phyloP scores from a whole-genome alignment of 2,329 filamentous ascomycete species.

The Elsinoe australis region DNA sequence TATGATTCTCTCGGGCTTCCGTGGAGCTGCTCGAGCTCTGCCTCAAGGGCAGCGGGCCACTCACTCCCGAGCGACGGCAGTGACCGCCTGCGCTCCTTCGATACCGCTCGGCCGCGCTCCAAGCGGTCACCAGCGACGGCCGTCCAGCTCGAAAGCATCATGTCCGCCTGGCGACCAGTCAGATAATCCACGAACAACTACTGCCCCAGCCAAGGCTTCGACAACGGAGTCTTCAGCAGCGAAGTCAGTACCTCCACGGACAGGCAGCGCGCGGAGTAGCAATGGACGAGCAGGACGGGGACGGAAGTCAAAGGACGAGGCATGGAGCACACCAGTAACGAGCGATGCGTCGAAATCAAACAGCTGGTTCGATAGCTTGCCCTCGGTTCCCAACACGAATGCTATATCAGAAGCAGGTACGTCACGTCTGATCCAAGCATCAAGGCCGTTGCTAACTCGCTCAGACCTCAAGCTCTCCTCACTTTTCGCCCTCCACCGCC shows the following conservation, averaged over 20 bases:
- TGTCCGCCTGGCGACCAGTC: conserved; percentile 35
- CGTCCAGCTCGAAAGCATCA: conserved; percentile 45
- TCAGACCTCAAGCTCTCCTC: conserved; percentile 78
- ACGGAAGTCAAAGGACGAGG: conserved; percentile 9
- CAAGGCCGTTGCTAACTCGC: conserved; percentile 20
- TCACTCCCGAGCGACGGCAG: not conserved
- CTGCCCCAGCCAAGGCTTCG: conserved; percentile 25
- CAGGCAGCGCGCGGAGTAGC: conserved; percentile 7
- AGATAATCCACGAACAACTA: conserved; percentile 19
- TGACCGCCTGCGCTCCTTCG: conserved; percentile 10
- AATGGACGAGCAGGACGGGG: conserved; percentile 19
- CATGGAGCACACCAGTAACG: conserved; percentile 20
- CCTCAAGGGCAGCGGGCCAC: conserved; percentile 9
- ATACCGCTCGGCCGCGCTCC: conserved; percentile 7
- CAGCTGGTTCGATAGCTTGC: conserved; percentile 51
- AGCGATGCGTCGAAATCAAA: conserved; percentile 22
- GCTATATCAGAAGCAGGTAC: conserved; percentile 49
- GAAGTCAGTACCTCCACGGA: conserved; percentile 19
- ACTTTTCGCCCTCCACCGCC: conserved; percentile 93
- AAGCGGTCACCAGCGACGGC: conserved; percentile 40
- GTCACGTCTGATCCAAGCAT: not conserved
- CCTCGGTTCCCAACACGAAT: conserved; percentile 67
- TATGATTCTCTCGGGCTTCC: conserved; percentile 15
- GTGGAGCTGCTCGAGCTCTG: conserved; percentile 13
- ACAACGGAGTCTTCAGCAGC: conserved; percentile 22